A percentile compares a stretch with the other conserved stretches of the same genome.
Conservation (phyloP, 2,329 filamentous ascomycete genomes). For the Penicillium sp. region DNA sequence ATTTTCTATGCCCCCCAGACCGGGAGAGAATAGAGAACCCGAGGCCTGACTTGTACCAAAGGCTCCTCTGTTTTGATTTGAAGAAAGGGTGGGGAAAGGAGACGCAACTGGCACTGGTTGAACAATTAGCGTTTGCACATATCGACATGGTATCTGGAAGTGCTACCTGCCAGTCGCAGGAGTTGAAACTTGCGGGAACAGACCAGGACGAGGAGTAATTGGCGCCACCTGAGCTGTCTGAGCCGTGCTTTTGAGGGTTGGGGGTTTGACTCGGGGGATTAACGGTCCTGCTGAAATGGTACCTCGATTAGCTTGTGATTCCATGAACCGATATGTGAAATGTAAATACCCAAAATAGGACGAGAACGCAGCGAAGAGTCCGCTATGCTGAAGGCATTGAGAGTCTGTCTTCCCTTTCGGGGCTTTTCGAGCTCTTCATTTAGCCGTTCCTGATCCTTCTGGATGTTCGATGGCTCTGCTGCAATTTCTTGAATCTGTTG, state of each 20-base stretch:
- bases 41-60: background rate
- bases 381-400: background rate
- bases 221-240: background rate
- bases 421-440: constrained; percentile 21
- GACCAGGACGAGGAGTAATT: background rate
- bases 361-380: background rate
- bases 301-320: background rate
- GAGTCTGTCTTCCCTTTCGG: background rate
- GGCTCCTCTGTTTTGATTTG: background rate
- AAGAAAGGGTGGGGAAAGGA: background rate
- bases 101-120: background rate
- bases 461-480: constrained; percentile 1
- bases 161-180: background rate
- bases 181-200: background rate
- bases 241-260: background rate
- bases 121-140: background rate
- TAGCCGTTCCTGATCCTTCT: constrained; percentile 16
- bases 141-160: background rate
- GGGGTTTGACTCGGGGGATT: background rate
- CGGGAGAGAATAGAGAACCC: background rate
- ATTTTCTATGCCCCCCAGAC: background rate
- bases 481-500: no score
- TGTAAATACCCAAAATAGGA: background rate
- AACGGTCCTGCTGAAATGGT: background rate
- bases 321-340: background rate